Evolutionary conservation across 176 grass and related monocot genomes (phyloP).

Genomic region (Chloris gayana): DNA sequence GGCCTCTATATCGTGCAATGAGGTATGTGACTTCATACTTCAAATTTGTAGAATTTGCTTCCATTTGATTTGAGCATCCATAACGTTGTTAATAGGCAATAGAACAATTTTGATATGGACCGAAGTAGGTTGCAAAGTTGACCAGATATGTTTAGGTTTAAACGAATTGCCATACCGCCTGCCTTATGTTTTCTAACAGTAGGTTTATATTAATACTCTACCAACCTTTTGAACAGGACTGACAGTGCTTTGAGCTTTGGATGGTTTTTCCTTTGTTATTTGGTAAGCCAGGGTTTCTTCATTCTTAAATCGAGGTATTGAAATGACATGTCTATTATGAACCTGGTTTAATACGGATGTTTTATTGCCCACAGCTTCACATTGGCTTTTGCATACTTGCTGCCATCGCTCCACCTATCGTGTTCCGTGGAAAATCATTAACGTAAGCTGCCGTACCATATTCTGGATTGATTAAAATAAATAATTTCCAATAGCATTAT

Average conservation of each 20-base stretch:
- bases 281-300: conserved; percentile 48
- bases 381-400: conserved; percentile 68
- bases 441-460: conserved; percentile 50
- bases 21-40: conserved; percentile 47
- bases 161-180: not conserved
- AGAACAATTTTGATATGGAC: not conserved
- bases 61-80: not conserved
- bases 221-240: conserved; percentile 59
- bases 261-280: conserved; percentile 75
- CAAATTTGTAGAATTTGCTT: not conserved
- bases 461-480: not conserved
- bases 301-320: conserved; percentile 13
- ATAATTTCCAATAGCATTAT: conserved; percentile 6
- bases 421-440: conserved; percentile 65
- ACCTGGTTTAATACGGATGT: conserved; percentile 15
- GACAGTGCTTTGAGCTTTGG: conserved; percentile 71
- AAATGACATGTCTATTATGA: conserved; percentile 22
- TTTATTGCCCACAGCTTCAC: conserved; percentile 55
- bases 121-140: not conserved
- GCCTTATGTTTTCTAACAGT: not conserved
- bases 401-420: conserved; percentile 63
- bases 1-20: conserved; percentile 91
- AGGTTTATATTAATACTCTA: conserved; percentile 21
- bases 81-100: not conserved
- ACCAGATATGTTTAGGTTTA: conserved; percentile 6